These are phyloP conservation scores for Talaromyces sp. DNA, from an alignment of 2,329 filamentous ascomycete genomes.

Conservation along the genomic window DNA sequence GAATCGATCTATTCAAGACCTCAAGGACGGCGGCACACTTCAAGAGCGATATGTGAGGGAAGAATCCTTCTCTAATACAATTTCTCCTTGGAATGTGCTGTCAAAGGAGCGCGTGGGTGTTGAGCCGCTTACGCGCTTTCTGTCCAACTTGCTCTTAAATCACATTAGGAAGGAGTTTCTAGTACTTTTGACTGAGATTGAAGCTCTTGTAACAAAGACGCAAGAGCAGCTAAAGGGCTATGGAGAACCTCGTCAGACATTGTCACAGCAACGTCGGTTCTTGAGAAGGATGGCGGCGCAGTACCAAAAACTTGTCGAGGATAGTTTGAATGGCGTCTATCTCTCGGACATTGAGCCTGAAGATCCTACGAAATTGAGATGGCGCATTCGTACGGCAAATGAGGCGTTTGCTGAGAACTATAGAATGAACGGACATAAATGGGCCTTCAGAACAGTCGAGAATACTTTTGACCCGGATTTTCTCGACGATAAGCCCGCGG, in stretches of 20 bases:
- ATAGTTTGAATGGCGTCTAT: slow-evolving; percentile 24
- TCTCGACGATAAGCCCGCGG: neutral
- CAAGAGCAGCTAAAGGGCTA: slow-evolving; percentile 17
- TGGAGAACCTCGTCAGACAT: slow-evolving; percentile 23
- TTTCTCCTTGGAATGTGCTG: slow-evolving; percentile 24
- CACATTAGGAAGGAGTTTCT: slow-evolving; percentile 19
- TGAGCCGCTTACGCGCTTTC: slow-evolving; percentile 23
- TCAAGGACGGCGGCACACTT: slow-evolving; percentile 29
- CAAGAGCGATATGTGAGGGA: slow-evolving; percentile 17
- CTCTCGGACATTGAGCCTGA: slow-evolving; percentile 9
- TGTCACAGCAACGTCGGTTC: slow-evolving; percentile 23
- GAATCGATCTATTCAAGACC: slow-evolving; percentile 18
- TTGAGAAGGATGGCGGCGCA: slow-evolving; percentile 20
- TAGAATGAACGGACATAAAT: neutral
- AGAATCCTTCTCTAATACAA: slow-evolving; percentile 21
- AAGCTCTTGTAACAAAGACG: neutral
- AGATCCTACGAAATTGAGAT: slow-evolving; percentile 10
- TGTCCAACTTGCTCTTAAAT: slow-evolving; percentile 19
- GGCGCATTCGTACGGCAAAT: neutral
- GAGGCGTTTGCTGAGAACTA: neutral
- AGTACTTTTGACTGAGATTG: slow-evolving; percentile 8
- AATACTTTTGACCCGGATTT: slow-evolving; percentile 17
- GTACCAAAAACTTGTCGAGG: slow-evolving; percentile 23
- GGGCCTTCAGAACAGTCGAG: slow-evolving; percentile 18
- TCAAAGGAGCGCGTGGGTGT: slow-evolving; percentile 25